Evolutionary conservation across 768 basidiomycete genomes (phyloP), one percentile per base, ranked within the genome.

Genomic region (Auriscalpium orientale): DNA sequence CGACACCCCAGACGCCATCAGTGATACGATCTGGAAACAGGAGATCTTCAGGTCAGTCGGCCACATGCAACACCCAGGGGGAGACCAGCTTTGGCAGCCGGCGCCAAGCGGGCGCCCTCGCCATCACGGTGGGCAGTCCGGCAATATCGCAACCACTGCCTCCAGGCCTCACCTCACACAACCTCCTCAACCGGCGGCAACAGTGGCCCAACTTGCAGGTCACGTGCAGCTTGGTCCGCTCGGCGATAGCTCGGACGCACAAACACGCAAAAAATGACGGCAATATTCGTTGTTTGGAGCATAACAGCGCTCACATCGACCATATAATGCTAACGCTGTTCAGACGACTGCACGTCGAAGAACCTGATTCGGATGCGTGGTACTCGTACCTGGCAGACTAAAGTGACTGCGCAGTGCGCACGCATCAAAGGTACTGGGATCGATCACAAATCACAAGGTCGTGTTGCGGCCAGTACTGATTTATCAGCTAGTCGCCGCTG

Each of bases 301-400:
- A 79, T 53, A 98, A 69, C 52, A 89, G 79, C 13, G 71, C 65
- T 5, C 93, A 91, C 2, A 91, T 90, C 52, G 78, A 71, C 66
- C 91, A 90, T 67, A 98, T 92, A 51, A 85, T 82, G 50, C 78
- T 92, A 51, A 85, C 82, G 50, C 78, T 78, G 60, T 92, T 86
- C 71, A 97, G 95, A 68, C 98, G 98, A 4, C 97, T 97, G 21
- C 97, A 28, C 97, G 9, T 97, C 97, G 55, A 98, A n/a, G n/a
- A n/a, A n/a, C n/a, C n/a, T n/a, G n/a, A n/a, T n/a, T n/a, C n/a
- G n/a, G n/a, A n/a, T n/a, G n/a, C n/a, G n/a, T n/a, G n/a, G n/a
- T n/a, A n/a, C n/a, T n/a, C 84, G 63, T 99, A 28, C 28, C 28
- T 28, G 22, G n/a, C 28, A 28, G 28, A 28, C 28, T 28, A 28